Conservation (phyloP, 768 basidiomycete species). For the Hygrocybe punicea region DNA sequence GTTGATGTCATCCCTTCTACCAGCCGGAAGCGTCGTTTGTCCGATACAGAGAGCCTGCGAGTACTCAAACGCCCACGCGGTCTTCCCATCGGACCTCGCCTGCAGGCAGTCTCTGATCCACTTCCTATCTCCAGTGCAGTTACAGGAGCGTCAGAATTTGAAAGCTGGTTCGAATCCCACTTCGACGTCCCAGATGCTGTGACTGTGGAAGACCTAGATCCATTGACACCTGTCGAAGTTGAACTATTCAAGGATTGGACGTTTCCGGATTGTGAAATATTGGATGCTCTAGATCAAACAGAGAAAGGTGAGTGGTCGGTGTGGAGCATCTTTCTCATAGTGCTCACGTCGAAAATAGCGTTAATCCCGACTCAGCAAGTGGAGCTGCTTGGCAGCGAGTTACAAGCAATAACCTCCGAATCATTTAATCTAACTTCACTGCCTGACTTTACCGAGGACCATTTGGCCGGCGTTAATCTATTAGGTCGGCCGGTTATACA, state of each 20-base stretch:
- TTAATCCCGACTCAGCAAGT: neutral
- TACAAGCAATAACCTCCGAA: neutral
- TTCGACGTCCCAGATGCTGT: constrained; percentile 29
- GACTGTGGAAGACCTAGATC: constrained; percentile 21
- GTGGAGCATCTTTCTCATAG: neutral
- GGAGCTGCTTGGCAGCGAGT: neutral
- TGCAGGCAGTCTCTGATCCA: constrained; percentile 31
- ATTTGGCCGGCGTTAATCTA: neutral
- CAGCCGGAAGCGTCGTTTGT: constrained; percentile 39
- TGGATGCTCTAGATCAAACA: constrained; percentile 4
- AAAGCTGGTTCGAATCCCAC: constrained; percentile 36
- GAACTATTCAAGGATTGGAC: constrained; percentile 29
- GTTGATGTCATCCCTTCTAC: constrained; percentile 2
- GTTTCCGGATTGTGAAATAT: constrained; percentile 11
- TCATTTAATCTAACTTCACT: neutral
- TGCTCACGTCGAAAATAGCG: neutral
- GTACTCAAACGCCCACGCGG: constrained; percentile 29
- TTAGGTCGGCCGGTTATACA: no score
- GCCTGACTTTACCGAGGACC: neutral
- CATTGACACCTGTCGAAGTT: constrained; percentile 28
- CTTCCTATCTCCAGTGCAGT: constrained; percentile 17
- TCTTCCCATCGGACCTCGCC: constrained; percentile 15
- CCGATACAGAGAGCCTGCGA: constrained; percentile 24
- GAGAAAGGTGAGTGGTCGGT: neutral
- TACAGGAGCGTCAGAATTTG: constrained; percentile 22